Percentiles rank a stretch among this genome's conserved stretches.
Conservation (phyloP, 2,329 filamentous ascomycete genomes). For the Cercospora brassicicola region DNA sequence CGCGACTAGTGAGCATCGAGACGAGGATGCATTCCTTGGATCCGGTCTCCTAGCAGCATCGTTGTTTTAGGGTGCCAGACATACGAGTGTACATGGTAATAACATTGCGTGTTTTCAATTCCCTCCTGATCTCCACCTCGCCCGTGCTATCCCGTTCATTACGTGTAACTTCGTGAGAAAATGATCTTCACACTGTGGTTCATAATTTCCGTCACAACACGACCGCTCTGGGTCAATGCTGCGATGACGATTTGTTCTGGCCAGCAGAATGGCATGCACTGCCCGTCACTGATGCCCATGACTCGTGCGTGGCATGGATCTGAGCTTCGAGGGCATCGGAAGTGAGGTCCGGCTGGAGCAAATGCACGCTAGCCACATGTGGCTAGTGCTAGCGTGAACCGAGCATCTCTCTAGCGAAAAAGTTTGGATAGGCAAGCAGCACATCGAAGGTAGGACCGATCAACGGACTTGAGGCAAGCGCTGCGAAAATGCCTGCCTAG, state of each 20-base stretch:
- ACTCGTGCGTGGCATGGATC: background rate
- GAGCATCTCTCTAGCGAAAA: constrained; percentile 2
- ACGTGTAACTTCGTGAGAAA: background rate
- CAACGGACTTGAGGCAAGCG: background rate
- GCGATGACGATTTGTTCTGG: background rate
- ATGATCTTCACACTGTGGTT: background rate
- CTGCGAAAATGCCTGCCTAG: background rate
- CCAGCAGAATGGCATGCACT: background rate
- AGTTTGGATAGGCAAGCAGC: background rate
- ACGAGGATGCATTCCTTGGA: background rate
- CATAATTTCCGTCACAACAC: background rate
- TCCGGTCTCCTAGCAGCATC: background rate
- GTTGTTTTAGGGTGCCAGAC: background rate
- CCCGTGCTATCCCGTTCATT: background rate
- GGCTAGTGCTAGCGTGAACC: background rate
- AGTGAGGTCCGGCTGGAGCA: background rate
- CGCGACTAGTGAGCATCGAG: background rate
- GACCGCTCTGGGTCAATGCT: background rate
- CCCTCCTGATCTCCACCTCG: background rate
- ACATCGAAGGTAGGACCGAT: background rate
- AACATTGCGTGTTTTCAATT: background rate
- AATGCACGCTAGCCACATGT: background rate
- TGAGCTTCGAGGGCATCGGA: background rate
- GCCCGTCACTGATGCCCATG: background rate
- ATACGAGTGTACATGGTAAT: background rate